Evolutionary conservation across 495 filamentous ascomycete species (phyloP).

Genomic region (Hypoxylon crocopeplum): DNA sequence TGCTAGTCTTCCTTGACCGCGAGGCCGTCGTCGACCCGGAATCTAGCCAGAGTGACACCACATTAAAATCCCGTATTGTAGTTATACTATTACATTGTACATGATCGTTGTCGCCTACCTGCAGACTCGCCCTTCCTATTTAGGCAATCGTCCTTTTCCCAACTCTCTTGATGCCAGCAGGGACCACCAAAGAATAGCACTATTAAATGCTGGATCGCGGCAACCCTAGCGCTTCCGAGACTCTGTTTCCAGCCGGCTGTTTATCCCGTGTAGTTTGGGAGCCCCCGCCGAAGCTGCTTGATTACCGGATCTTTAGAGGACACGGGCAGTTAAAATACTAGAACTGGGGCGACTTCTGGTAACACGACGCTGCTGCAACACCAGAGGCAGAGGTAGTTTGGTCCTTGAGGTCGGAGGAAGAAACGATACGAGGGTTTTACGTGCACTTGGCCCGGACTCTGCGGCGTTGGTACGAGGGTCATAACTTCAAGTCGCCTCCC

Average conservation of each 20-base stretch:
- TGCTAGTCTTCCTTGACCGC: slow-evolving; percentile 19
- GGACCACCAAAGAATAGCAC: slow-evolving; percentile 26
- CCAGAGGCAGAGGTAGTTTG: slow-evolving; percentile 20
- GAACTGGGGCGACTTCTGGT: slow-evolving; percentile 32
- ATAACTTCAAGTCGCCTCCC: slow-evolving; percentile 17
- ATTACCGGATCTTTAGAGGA: slow-evolving; percentile 24
- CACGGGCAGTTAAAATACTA: slow-evolving; percentile 25
- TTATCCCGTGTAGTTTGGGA: slow-evolving; percentile 34
- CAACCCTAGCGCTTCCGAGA: slow-evolving; percentile 30
- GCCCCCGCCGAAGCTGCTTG: slow-evolving; percentile 17
- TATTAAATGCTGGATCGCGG: slow-evolving; percentile 34
- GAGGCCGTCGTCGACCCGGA: slow-evolving; percentile 25
- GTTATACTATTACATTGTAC: slow-evolving; percentile 28
- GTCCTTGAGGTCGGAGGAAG: slow-evolving; percentile 16
- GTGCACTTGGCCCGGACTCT: slow-evolving; percentile 25
- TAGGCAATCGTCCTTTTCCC: slow-evolving; percentile 22
- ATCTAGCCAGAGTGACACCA: slow-evolving; percentile 32
- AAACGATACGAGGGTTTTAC: slow-evolving; percentile 15
- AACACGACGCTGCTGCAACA: slow-evolving; percentile 40
- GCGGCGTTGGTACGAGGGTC: slow-evolving; percentile 34
- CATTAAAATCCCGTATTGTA: slow-evolving; percentile 36
- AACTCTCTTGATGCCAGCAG: slow-evolving; percentile 22
- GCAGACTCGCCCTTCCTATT: slow-evolving; percentile 36
- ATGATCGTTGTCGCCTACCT: slow-evolving; percentile 36
- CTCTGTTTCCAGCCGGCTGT: slow-evolving; percentile 36